Evolutionary conservation across 2,329 filamentous ascomycete species (phyloP).

Genomic region (Chaetomium sp.): DNA sequence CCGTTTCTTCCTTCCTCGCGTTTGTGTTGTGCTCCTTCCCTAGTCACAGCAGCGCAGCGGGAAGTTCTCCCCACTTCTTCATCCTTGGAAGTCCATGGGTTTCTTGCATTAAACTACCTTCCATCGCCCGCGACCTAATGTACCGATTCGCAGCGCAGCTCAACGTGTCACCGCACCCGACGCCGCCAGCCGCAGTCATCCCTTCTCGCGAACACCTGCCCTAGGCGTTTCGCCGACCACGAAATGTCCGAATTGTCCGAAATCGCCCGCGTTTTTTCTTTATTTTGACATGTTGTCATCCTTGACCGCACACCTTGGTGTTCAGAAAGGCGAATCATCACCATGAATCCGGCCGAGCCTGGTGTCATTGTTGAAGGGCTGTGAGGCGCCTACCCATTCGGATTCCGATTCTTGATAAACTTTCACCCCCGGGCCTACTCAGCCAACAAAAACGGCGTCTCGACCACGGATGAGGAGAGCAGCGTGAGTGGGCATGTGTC

Average conservation of each 20-base stretch:
- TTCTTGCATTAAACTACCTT: background rate
- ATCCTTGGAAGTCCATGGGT: background rate
- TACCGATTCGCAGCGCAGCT: conserved; percentile 3
- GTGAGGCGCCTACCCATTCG: too few relatives aligned
- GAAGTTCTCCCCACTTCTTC: background rate
- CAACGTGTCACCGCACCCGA: background rate
- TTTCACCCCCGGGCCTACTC: background rate
- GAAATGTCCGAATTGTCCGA: conserved; percentile 7
- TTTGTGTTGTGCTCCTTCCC: conserved; percentile 1
- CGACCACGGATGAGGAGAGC: conserved; percentile 11
- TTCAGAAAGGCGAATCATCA: too few relatives aligned
- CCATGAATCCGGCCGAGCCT: too few relatives aligned
- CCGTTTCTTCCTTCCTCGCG: background rate
- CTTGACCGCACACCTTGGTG: too few relatives aligned
- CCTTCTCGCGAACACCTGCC: conserved; percentile 2
- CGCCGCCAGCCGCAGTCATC: background rate
- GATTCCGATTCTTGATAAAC: too few relatives aligned
- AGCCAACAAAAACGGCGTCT: background rate
- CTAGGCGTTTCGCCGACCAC: background rate
- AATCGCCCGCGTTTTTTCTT: conserved; percentile 4
- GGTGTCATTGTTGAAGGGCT: too few relatives aligned
- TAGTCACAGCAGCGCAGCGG: conserved; percentile 1
- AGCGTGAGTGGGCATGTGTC: background rate
- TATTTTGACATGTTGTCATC: background rate
- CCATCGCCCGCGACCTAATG: conserved; percentile 4